Evolutionary conservation across 305 asterid species (phyloP).

Genomic region (Salvia sclarea): DNA sequence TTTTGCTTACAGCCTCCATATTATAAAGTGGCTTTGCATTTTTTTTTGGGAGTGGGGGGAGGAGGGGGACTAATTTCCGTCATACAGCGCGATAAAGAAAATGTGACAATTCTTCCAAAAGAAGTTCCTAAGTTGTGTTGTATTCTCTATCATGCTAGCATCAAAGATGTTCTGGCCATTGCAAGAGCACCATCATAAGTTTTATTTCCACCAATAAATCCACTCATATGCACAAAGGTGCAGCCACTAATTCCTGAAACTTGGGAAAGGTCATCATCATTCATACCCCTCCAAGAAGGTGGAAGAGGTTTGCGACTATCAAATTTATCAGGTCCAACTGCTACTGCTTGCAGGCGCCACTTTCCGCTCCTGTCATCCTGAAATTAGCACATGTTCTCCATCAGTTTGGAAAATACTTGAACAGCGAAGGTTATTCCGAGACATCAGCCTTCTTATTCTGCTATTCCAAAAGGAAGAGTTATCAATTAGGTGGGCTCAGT

Average conservation of each 20-base stretch:
- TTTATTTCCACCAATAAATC: constrained; percentile 32
- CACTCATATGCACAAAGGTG: constrained; percentile 32
- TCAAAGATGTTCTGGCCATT: constrained; percentile 33
- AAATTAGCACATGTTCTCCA: not conserved
- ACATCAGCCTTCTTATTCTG: not conserved
- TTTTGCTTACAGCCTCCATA: not conserved
- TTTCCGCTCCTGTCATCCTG: constrained; percentile 32
- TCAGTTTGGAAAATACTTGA: not conserved
- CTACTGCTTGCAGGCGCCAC: constrained; percentile 33
- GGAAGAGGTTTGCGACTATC: constrained; percentile 32
- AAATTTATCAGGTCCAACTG: constrained; percentile 34
- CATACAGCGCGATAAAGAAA: not conserved
- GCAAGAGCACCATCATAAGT: constrained; percentile 31
- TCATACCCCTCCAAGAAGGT: constrained; percentile 31
- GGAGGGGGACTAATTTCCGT: not conserved
- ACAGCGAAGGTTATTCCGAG: not conserved
- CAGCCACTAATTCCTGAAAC: constrained; percentile 28
- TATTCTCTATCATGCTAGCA: constrained; percentile 22
- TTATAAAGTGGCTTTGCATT: not conserved
- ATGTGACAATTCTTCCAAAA: constrained; percentile 2
- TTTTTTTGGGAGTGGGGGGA: not conserved
- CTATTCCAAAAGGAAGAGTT: not conserved
- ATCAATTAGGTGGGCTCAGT: not conserved
- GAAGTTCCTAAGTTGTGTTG: not conserved
- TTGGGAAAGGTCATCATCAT: constrained; percentile 30